These are phyloP conservation scores for Telopea speciosissima DNA, from an alignment of 177 flowering plant species.

Conservation along the genomic window DNA sequence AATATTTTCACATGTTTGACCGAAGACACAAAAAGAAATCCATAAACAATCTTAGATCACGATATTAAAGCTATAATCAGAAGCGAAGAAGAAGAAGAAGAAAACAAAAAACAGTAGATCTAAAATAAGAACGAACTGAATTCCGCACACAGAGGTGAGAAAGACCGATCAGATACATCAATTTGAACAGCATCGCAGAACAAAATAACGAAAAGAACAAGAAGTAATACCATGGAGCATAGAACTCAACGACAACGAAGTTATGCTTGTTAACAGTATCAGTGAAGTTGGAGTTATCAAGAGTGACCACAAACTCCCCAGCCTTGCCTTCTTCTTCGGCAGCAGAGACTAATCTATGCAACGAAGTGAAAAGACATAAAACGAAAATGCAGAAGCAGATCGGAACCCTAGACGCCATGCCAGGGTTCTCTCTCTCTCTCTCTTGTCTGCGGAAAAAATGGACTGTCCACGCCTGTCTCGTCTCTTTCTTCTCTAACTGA, in stretches of 20 bases:
- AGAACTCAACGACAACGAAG: conserved; percentile 90
- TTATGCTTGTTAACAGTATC: conserved; percentile 51
- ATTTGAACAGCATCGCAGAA: not conserved
- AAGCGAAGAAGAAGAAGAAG: not conserved
- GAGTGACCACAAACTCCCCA: conserved; percentile 58
- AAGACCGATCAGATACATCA: not conserved
- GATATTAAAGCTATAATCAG: not conserved
- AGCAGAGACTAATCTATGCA: conserved; percentile 10
- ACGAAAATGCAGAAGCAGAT: not conserved
- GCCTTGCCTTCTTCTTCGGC: conserved; percentile 6
- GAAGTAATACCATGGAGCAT: conserved; percentile 15
- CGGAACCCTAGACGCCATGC: conserved; percentile 1
- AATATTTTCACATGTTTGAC: not conserved
- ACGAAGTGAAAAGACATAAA: conserved; percentile 1
- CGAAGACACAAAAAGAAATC: not conserved
- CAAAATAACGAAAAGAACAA: not conserved
- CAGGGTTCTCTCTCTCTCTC: not conserved
- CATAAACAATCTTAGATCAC: not conserved
- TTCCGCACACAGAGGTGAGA: not conserved
- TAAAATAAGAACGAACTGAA: not conserved
- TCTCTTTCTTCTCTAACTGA: too few relatives aligned
- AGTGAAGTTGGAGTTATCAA: conserved; percentile 68
- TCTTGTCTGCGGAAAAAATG: too few relatives aligned
- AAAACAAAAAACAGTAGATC: not conserved
- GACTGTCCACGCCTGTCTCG: too few relatives aligned